Base-by-base conservation (phyloP, 208 protist species). In the Strigomonas culicis region DNA sequence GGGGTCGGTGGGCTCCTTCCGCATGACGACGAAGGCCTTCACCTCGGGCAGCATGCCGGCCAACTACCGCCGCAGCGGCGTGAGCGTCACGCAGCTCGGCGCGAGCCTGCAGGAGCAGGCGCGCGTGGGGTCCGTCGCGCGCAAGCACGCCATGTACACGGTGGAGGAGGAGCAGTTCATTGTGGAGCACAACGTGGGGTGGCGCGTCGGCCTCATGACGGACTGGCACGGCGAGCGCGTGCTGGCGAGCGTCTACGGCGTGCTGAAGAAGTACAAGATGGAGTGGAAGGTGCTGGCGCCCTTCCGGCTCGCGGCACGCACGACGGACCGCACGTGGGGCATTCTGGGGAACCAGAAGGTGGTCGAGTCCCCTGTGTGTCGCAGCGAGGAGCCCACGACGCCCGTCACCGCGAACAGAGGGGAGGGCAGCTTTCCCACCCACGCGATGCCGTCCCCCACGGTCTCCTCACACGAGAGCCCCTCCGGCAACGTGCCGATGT, bases 121-220 rank as follows among this genome's bases (percentile, higher is more conserved):
- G 11, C 87, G 78, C 47, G 79, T 92, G 24, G 87, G 86, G 8
- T 94, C 88, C 2, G 85, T 92, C 0, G 85, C 86, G 46, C 78
- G 83, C 56, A 87, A 85, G 55, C 75, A 91, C 67, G 28, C 74
- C 44, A 78, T 86, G 52, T 93, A 93, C 75, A 91, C 82, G 36
- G 72, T 60, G 1, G 82, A 90, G 39, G 91, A 93, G 61, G 77
- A 91, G 52, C 69, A 88, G 58, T 93, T 93, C 66, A 78, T 93
- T 46, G 77, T 91, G 24, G 68, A 76, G 52, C 76, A 93, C 69
- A 93, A 93, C 69, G 74, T 68, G 25, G 91, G 91, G 31, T 96
- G 91, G 91, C 85, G 91, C 22, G 66, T 96, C n/a, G 91, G 91
- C 8, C 59, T 96, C 41, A 96, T 96, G 91, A 90, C 86, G 36